These are phyloP conservation scores for Quercus engelmannii DNA, from an alignment of 306 rosid species.

Conservation along the genomic window DNA sequence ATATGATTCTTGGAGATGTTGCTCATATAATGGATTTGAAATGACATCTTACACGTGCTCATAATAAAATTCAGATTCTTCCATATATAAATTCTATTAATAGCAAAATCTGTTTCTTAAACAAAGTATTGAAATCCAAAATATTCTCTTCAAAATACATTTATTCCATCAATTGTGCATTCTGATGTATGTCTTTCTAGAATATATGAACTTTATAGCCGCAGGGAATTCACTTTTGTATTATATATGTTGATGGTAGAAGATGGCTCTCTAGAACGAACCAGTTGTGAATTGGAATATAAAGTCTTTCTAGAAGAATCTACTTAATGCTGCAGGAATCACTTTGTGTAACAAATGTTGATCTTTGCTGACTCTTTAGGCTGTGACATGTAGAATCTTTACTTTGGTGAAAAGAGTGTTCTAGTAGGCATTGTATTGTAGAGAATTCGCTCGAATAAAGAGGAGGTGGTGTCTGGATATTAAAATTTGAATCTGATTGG, in stretches of 20 bases:
- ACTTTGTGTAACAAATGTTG: not conserved
- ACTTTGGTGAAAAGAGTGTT: not conserved
- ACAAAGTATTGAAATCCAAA: too few relatives aligned
- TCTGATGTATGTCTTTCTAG: not conserved
- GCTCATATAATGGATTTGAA: too few relatives aligned
- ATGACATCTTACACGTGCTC: too few relatives aligned
- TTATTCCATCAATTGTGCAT: not conserved
- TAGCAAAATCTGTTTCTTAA: too few relatives aligned
- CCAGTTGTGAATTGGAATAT: too few relatives aligned
- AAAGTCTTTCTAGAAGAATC: not conserved
- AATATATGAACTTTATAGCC: not conserved
- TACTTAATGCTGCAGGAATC: not conserved
- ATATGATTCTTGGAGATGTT: too few relatives aligned
- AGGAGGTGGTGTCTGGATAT: not conserved
- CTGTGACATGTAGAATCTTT: not conserved
- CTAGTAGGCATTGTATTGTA: not conserved
- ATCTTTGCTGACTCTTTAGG: not conserved
- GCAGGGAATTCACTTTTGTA: not conserved
- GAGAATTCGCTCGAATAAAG: not conserved
- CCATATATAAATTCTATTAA: too few relatives aligned
- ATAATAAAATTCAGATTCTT: too few relatives aligned
- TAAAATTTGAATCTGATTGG: not conserved
- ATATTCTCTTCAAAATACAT: too few relatives aligned
- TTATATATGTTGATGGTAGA: not conserved
- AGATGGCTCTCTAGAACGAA: not conserved